Conservation (phyloP, 2,329 filamentous ascomycete species). For the Lasiodiplodia sp. region DNA sequence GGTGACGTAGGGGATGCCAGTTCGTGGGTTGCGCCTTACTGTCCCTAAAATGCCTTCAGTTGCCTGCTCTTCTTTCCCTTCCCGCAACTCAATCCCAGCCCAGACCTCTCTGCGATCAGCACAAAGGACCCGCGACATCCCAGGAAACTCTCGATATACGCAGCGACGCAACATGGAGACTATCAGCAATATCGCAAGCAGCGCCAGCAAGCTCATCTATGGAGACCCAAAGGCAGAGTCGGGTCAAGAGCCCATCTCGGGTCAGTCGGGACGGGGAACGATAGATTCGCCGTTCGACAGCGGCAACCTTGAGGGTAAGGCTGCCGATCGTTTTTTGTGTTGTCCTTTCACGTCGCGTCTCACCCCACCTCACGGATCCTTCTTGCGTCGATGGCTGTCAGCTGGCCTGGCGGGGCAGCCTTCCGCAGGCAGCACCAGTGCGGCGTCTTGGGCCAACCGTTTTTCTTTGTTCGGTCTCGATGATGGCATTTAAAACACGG, state of each 20-base stretch:
- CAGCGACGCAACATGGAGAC: slow-evolving; percentile 44
- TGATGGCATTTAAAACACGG: background rate
- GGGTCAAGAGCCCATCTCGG: slow-evolving; percentile 74
- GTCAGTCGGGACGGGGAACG: slow-evolving; percentile 70
- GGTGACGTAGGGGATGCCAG: slow-evolving; percentile 9
- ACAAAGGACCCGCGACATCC: background rate
- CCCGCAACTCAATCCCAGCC: background rate
- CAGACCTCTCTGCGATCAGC: background rate
- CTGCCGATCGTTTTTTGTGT: slow-evolving; percentile 6
- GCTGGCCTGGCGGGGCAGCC: background rate
- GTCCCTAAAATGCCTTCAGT: background rate
- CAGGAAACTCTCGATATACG: background rate
- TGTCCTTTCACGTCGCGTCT: background rate
- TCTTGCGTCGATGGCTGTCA: slow-evolving; percentile 22
- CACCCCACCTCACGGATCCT: background rate
- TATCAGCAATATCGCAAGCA: slow-evolving; percentile 44
- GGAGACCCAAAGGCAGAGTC: slow-evolving; percentile 44
- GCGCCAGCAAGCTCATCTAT: slow-evolving; percentile 48
- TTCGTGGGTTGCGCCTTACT: background rate
- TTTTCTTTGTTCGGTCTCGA: background rate
- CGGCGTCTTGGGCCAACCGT: background rate
- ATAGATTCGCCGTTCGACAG: slow-evolving; percentile 78
- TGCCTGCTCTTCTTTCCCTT: background rate
- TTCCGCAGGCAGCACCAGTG: background rate
- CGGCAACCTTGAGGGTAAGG: slow-evolving; percentile 72